phyloP scores from a whole-genome alignment of 2,329 filamentous ascomycete genomes.

The Pseudogymnoascus sp. region DNA sequence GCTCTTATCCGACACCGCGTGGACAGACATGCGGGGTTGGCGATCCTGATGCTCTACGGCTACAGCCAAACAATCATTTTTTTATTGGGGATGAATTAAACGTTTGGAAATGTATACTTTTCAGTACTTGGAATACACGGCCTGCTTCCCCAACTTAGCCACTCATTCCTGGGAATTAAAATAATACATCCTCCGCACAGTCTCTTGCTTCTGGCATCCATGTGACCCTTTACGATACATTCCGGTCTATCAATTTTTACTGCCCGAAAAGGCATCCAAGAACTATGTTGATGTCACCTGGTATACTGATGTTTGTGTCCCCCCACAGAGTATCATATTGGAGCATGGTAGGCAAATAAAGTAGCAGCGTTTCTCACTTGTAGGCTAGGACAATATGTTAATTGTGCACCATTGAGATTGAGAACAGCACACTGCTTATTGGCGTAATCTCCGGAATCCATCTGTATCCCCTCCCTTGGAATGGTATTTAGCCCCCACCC shows the following conservation, averaged over 20 bases:
- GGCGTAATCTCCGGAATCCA: neutral
- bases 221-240: neutral
- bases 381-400: neutral
- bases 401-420: neutral
- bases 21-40: neutral
- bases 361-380: neutral
- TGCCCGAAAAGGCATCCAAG: neutral
- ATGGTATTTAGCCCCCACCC: neutral
- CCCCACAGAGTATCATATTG: neutral
- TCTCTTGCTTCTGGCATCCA: neutral
- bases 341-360: neutral
- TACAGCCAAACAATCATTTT: neutral
- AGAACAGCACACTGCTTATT: neutral
- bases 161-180: neutral
- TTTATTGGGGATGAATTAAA: neutral
- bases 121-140: neutral
- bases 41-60: neutral
- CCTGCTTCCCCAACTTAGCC: neutral
- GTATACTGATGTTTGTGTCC: neutral
- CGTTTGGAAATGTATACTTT: neutral
- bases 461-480: neutral
- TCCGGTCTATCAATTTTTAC: neutral
- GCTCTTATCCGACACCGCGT: neutral
- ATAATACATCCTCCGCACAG: neutral
- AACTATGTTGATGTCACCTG: neutral